Conservation (phyloP, 2,329 filamentous ascomycete species). For the Daldinia eschscholtzii region DNA sequence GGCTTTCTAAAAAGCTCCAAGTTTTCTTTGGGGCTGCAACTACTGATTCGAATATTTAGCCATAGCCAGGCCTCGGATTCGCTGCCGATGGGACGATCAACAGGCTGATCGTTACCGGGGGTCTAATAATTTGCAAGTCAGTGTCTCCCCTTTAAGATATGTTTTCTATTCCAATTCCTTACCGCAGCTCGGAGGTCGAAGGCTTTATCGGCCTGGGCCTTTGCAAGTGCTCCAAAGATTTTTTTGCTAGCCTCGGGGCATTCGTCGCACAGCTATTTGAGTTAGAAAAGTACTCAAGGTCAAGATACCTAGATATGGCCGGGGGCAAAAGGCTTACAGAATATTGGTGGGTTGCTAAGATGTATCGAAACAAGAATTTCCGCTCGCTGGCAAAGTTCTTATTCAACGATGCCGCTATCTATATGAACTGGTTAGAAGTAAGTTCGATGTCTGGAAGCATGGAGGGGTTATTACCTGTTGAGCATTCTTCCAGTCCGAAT, state of each 20-base stretch:
- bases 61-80: slow-evolving; percentile 47
- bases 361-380: slow-evolving; percentile 67
- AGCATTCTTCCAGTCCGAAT: slow-evolving; percentile 68
- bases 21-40: slow-evolving; percentile 42
- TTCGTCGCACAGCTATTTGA: slow-evolving; percentile 33
- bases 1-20: slow-evolving; percentile 39
- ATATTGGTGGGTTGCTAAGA: slow-evolving; percentile 65
- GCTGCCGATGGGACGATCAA: slow-evolving; percentile 21
- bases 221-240: slow-evolving; percentile 64
- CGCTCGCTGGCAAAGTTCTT: slow-evolving; percentile 64
- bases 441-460: neutral
- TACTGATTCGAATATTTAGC: slow-evolving; percentile 42
- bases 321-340: slow-evolving; percentile 57
- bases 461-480: slow-evolving; percentile 61
- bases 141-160: neutral
- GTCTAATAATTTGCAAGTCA: slow-evolving; percentile 25
- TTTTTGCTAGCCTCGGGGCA: slow-evolving; percentile 63
- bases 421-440: slow-evolving; percentile 19
- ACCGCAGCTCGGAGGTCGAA: slow-evolving; percentile 42
- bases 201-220: slow-evolving; percentile 46
- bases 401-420: slow-evolving; percentile 69
- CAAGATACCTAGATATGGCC: neutral
- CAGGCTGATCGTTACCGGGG: slow-evolving; percentile 19
- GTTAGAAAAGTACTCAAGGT: slow-evolving; percentile 19
- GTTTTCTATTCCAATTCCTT: slow-evolving; percentile 1